phyloP scores from a whole-genome alignment of 176 grass and related monocot species.

The Areca catechu region DNA sequence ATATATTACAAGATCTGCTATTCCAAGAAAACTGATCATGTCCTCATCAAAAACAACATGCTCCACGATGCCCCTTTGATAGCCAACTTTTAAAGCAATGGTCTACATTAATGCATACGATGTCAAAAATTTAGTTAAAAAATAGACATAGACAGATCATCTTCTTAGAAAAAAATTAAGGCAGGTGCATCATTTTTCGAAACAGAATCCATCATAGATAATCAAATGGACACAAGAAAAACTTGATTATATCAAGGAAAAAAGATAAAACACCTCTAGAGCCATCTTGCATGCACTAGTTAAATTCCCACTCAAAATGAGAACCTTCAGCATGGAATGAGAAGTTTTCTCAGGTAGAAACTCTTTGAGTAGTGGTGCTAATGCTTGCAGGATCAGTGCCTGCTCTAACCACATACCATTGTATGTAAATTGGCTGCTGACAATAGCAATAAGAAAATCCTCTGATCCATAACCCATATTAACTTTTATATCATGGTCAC shows the following conservation, averaged over 20 bases:
- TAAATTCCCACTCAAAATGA: conserved; percentile 44
- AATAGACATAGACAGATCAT: too few species aligned
- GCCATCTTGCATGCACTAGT: conserved; percentile 39
- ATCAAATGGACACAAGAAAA: too few species aligned
- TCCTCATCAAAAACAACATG: conserved; percentile 45
- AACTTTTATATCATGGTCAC: conserved; percentile 29
- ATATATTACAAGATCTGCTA: conserved; percentile 76
- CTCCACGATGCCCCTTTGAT: conserved; percentile 44
- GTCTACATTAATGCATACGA: conserved; percentile 28
- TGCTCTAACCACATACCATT: conserved; percentile 69
- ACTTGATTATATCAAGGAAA: too few species aligned
- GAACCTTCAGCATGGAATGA: conserved; percentile 55
- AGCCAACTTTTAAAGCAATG: conserved; percentile 53
- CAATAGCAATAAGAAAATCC: conserved; percentile 79
- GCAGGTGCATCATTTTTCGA: too few species aligned
- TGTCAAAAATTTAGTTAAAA: too few species aligned
- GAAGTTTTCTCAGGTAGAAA: conserved; percentile 45
- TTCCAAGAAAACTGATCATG: conserved; percentile 36
- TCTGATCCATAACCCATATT: conserved; percentile 34
- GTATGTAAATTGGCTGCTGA: conserved; percentile 77
- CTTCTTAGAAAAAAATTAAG: too few species aligned
- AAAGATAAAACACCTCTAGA: conserved; percentile 41
- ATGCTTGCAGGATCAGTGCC: conserved; percentile 66
- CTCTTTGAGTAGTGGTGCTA: conserved; percentile 51
- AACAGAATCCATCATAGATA: too few species aligned